phyloP scores from a whole-genome alignment of 2,329 filamentous ascomycete genomes.

The Aureobasidium melanogenum region DNA sequence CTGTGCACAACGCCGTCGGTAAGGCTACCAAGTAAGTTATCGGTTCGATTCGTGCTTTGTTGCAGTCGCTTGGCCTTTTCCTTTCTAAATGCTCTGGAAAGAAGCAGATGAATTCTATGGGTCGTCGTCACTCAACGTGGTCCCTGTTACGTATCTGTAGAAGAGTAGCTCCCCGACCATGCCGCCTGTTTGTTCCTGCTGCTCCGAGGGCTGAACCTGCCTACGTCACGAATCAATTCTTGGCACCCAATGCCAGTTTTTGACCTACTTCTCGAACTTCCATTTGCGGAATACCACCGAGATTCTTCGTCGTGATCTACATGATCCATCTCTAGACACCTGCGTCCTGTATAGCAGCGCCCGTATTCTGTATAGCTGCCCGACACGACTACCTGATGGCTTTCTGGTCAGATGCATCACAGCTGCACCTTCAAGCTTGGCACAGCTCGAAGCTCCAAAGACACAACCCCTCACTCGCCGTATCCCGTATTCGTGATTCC shows the following conservation, averaged over 20 bases:
- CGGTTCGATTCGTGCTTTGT: not conserved
- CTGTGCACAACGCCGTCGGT: constrained; percentile 5
- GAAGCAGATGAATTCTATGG: not conserved
- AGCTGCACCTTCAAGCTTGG: too few relatives aligned
- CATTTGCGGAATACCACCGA: not conserved
- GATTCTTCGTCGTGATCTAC: not conserved
- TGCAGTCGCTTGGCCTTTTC: not conserved
- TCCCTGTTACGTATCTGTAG: constrained; percentile 7
- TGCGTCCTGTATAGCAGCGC: not conserved
- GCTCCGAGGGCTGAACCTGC: not conserved
- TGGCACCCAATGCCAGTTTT: not conserved
- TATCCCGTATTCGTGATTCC: not conserved
- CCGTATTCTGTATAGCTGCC: not conserved
- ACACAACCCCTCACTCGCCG: not conserved
- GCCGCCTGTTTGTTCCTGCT: constrained; percentile 3
- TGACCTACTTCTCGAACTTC: not conserved
- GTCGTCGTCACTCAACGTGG: constrained; percentile 1
- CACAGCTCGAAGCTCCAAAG: not conserved
- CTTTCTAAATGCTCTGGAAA: not conserved
- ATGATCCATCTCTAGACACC: not conserved
- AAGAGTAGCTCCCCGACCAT: not conserved
- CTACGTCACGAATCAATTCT: constrained; percentile 3
- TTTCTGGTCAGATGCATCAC: not conserved
- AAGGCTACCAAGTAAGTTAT: not conserved
- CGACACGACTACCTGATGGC: not conserved